Percentiles rank a stretch among this genome's conserved stretches.
phyloP scores from a whole-genome alignment of 2,329 filamentous ascomycete genomes.

The Pseudogymnoascus sp. region DNA sequence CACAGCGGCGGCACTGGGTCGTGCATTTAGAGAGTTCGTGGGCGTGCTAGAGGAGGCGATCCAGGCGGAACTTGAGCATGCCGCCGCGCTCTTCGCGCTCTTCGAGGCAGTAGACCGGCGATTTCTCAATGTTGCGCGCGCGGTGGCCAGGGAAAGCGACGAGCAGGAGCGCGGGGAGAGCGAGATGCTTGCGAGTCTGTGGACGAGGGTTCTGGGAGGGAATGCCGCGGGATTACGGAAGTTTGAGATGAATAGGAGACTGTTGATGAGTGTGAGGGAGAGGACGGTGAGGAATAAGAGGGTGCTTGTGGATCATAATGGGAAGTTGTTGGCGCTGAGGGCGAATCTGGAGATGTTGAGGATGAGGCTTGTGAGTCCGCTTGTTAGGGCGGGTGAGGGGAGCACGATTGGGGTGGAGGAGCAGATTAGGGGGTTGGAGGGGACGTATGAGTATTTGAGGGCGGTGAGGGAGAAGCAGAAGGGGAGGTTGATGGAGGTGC shows the following conservation, averaged over 20 bases:
- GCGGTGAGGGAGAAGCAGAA: slow-evolving; percentile 72
- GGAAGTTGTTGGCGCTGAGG: slow-evolving; percentile 73
- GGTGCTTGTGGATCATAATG: slow-evolving; percentile 78
- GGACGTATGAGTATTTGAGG: slow-evolving; percentile 70
- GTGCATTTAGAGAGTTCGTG: slow-evolving; percentile 83
- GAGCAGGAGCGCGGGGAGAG: slow-evolving; percentile 72
- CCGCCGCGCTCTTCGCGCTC: slow-evolving; percentile 72
- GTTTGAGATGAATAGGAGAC: slow-evolving; percentile 79
- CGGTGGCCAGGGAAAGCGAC: slow-evolving; percentile 74
- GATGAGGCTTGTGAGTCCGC: slow-evolving; percentile 72
- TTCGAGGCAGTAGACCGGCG: slow-evolving; percentile 88
- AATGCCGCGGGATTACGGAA: slow-evolving; percentile 71
- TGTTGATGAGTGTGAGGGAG: slow-evolving; percentile 70
- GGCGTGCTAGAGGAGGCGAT: slow-evolving; percentile 84
- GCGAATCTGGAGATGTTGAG: slow-evolving; percentile 79
- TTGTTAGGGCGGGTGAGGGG: slow-evolving; percentile 62
- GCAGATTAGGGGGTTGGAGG: slow-evolving; percentile 75
- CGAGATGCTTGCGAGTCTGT: slow-evolving; percentile 75
- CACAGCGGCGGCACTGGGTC: slow-evolving; percentile 70
- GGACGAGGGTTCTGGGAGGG: slow-evolving; percentile 75
- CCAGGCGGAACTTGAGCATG: slow-evolving; percentile 72
- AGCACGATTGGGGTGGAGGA: slow-evolving; percentile 71
- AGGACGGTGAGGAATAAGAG: slow-evolving; percentile 83
- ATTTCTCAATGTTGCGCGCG: slow-evolving; percentile 79
- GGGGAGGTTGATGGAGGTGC: slow-evolving; percentile 69